Base-by-base conservation (phyloP, 176 grass and related monocot genomes). In the Sorghum bicolor region DNA sequence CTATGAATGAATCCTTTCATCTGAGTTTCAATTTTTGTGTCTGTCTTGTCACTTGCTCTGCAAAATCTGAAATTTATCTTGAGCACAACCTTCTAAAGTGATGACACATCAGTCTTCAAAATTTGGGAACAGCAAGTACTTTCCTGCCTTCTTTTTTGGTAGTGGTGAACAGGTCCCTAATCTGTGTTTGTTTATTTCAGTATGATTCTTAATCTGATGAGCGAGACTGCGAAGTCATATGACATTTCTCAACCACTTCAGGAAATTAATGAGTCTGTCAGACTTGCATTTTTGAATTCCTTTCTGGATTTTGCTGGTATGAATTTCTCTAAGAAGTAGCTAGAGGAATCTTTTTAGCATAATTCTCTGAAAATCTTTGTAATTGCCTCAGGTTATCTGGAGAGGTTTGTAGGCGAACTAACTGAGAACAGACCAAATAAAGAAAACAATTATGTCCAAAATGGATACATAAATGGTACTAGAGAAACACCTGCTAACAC, bases 301-400 rank as follows among this genome's bases (percentile, higher is more conserved):
- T 99, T 99, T 86, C 81, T 93, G 55, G 96, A 99, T 87, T 96
- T 99, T 94, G 96, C 93, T 8, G 93, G 96, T 99, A 95, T 41
- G 76, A 62, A 79, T 87, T 61, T 28, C 31, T 86, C 74, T 86
- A 34, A n/a, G 6, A 33, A 22, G 6, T 67, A 76, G 24, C 36
- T 67, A 66, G 50, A 65, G 12, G 24, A 76, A n/a, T 67, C 40
- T 73, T 60, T 25, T 20, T 71, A 10, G 37, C 48, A 62, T 86
- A n/a, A 61, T 86, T 74, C 47, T 29, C 60, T 74, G 20, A 64
- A 40, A 52, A 84, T 31, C 10, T 80, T 41, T 95, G 80, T 72
- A 79, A 95, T 58, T 82, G 44, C 28, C 78, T 78, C 75, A 99
- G 96, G 96, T 88, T 96, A 89, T 91, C 89, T 99, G 26, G 96